These are phyloP conservation scores for Lactarius akahatsu DNA, from an alignment of 768 basidiomycete species.

Conservation along the genomic window DNA sequence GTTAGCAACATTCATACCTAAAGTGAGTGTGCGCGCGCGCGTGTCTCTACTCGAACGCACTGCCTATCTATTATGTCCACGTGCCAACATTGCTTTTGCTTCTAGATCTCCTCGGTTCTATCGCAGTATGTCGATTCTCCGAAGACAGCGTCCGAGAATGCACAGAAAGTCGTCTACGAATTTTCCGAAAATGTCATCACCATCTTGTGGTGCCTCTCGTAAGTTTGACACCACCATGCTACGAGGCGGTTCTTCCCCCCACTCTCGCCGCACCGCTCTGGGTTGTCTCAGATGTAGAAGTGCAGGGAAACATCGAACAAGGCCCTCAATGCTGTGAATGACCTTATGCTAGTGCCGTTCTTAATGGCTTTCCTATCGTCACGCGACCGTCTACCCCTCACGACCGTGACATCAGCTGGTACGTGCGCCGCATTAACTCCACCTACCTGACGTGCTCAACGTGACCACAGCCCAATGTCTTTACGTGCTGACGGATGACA, in stretches of 20 bases:
- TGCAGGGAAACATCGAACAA: conserved; percentile 89
- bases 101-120: conserved; percentile 71
- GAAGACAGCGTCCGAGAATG: conserved; percentile 64
- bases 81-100: conserved; percentile 10
- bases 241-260: neutral
- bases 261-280: conserved; percentile 20
- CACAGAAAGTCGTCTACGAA: conserved; percentile 76
- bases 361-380: conserved; percentile 86
- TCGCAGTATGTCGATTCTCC: conserved; percentile 62
- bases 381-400: conserved; percentile 62
- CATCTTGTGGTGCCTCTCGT: conserved; percentile 92
- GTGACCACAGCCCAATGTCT: conserved; percentile 77
- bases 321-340: conserved; percentile 83
- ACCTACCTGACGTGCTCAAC: neutral
- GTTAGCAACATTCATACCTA: conserved; percentile 71
- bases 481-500: conserved; percentile 92
- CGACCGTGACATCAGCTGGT: conserved; percentile 83
- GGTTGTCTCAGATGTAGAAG: conserved; percentile 30
- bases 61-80: neutral
- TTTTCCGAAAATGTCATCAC: conserved; percentile 93
- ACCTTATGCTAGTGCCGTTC: conserved; percentile 74
- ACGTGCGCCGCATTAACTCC: conserved; percentile 22
- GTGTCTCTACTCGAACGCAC: neutral
- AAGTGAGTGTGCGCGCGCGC: conserved; percentile 45
- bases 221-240: conserved; percentile 41